Evolutionary conservation across 441 rosid genomes (phyloP).

Genomic region (Populus tomentosa): DNA sequence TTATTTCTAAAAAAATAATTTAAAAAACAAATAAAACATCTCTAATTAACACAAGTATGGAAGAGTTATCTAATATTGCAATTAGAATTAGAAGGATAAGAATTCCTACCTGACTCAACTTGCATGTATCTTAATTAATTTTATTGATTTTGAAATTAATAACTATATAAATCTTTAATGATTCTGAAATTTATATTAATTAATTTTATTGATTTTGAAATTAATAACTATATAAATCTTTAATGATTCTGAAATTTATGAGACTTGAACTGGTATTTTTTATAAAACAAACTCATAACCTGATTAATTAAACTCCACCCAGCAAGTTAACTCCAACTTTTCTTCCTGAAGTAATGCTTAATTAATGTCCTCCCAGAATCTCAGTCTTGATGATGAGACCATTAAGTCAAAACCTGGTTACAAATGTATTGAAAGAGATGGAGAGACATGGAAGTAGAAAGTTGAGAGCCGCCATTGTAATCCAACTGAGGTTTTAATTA

Average conservation of each 20-base stretch:
- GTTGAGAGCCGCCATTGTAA: not conserved
- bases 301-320: no score
- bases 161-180: no score
- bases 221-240: no score
- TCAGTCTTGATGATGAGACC: constrained; percentile 8
- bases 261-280: no score
- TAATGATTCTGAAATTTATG: no score
- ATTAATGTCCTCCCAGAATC: constrained; percentile 13
- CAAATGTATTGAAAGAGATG: not conserved
- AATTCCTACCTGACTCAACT: constrained; percentile 26
- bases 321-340: not conserved
- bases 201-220: no score
- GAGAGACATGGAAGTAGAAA: not conserved
- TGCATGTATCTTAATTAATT: no score
- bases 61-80: not conserved
- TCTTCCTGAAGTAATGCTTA: constrained; percentile 12
- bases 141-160: no score
- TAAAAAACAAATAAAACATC: no score
- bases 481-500: not conserved
- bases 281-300: no score
- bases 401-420: constrained; percentile 15
- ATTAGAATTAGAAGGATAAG: constrained; percentile 18
- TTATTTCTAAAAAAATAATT: not conserved
- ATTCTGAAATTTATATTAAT: no score
- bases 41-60: not conserved